Base-by-base conservation (phyloP, 331 rosid species). In the Malus hybrid region DNA sequence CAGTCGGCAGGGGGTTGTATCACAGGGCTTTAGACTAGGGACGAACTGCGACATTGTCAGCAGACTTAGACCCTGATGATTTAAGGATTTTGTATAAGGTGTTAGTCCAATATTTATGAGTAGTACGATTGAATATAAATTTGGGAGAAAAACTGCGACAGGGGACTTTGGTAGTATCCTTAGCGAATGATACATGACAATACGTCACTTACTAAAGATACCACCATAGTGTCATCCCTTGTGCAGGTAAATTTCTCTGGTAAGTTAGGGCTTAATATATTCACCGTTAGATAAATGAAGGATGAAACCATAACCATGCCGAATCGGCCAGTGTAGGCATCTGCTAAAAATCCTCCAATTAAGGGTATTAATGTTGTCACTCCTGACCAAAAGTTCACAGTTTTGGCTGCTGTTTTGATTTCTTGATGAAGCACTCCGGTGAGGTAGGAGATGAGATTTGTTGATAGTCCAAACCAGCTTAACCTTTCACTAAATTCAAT, bases 381-480 rank as follows among this genome's bases (percentile, higher is more conserved):
- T 79, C 92, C 95, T 42, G 68, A 0, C 95, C 92, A 87, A 63
- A 67, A 90, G 78, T 90, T 87, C 24, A 87, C 95, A 79, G 86
- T 87, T 27, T 86, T 86, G 5, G 86, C 85, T 1, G 90, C 95
- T 44, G 90, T 90, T 70, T 82, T 77, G 72, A 90, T 88, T 60
- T 87, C 90, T 80, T 87, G 89, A 74, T 86, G 86, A 31, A 90
- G 67, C 54, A 90, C 90, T 86, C 31, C 20, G 29, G 90, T 87
- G 22, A 90, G 86, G 77, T 90, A 90, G 3, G 81, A 32, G 71
- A 90, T 86, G 13, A 90, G 89, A 75, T 90, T 87, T 59, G 77
- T 12, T 31, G 79, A 76, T 79, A 90, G 57, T 24, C 88, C 95
- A 73, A 87, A 84, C 79, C 29, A 76, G 79, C 70, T 57, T 27